Evolutionary conservation across 805 yeast genomes (phyloP), one percentile per base, ranked within the genome.

Genomic region (Hermanozyma aechmeae): DNA sequence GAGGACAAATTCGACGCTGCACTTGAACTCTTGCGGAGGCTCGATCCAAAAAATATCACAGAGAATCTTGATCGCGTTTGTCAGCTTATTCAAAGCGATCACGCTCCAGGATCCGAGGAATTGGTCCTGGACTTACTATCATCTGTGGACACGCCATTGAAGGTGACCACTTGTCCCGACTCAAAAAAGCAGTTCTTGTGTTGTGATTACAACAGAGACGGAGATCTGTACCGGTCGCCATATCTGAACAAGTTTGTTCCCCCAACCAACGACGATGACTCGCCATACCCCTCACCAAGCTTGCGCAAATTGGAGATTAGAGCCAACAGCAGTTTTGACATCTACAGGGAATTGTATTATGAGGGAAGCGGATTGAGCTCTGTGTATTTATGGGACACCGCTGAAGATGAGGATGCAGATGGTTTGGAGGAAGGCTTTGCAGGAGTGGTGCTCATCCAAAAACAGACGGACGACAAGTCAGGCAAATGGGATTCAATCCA

Each of bases 141-240:
- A 4, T 71, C 92, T 0, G 86, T 89, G 9, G 98, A 89, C 56
- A 77, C 79, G 29, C 97, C 97, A 15, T 63, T 89, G 42, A 56
- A 61, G 23, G 59, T 72, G 24, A 47, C 59, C 26, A 57, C 58
- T 21, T 79, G 86, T 48, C 42, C 47, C 7, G 55, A 57, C 16
- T 50, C 73, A 10, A 82, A 82, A 8, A 80, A 80, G 54, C 71
- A 69, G 34, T 89, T 67, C 50, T 66, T 89, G 33, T 73, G 87
- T 29, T 89, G 97, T 57, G 98, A 89, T 53, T 89, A 89, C 53
- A 89, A 89, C 56, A 70, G 98, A 42, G 98, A 89, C 49, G 87
- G 94, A 6, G 97, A 89, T 55, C 77, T 87, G 13, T 82, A 71
- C 56, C 69, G 97, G 43, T 82, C 95, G 0, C 98, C 97, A 5